Evolutionary conservation across 139 green algal species (phyloP).

Genomic region (Micractinium sp.): DNA sequence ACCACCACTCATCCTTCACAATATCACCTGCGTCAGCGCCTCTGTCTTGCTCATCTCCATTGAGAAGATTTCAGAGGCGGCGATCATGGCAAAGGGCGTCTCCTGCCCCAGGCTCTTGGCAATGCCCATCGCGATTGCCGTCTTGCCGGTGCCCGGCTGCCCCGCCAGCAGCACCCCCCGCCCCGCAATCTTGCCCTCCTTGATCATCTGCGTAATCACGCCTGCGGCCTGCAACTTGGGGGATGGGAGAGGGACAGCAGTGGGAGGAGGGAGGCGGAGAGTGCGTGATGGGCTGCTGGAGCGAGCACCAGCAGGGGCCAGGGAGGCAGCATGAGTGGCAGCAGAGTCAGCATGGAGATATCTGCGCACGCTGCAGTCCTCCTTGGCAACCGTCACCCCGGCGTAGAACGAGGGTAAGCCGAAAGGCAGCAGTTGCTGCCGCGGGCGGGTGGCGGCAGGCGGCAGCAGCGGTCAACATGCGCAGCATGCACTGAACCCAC

Average conservation of each 20-base stretch:
- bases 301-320: neutral
- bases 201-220: slow-evolving; percentile 97
- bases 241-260: no score
- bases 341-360: neutral
- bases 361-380: neutral
- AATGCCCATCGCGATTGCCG: slow-evolving; percentile 98
- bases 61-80: slow-evolving; percentile 96
- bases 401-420: neutral
- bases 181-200: slow-evolving; percentile 95
- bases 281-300: no score
- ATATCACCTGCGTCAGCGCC: slow-evolving; percentile 90
- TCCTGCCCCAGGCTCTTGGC: slow-evolving; percentile 95
- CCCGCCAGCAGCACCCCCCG: slow-evolving; percentile 94
- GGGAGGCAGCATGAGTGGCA: neutral
- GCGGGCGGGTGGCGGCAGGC: neutral
- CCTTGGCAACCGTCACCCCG: neutral
- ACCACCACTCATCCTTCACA: neutral
- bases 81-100: slow-evolving; percentile 99
- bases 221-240: slow-evolving; percentile 87
- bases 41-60: slow-evolving; percentile 99
- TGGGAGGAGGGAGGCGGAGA: no score
- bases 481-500: slow-evolving; percentile 52
- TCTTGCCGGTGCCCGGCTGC: slow-evolving; percentile 97
- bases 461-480: neutral
- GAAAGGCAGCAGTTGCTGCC: neutral